A percentile compares a stretch with the other conserved stretches of the same genome.
Conservation (phyloP, 257 asterid genomes). For the Penstemon eatonii region DNA sequence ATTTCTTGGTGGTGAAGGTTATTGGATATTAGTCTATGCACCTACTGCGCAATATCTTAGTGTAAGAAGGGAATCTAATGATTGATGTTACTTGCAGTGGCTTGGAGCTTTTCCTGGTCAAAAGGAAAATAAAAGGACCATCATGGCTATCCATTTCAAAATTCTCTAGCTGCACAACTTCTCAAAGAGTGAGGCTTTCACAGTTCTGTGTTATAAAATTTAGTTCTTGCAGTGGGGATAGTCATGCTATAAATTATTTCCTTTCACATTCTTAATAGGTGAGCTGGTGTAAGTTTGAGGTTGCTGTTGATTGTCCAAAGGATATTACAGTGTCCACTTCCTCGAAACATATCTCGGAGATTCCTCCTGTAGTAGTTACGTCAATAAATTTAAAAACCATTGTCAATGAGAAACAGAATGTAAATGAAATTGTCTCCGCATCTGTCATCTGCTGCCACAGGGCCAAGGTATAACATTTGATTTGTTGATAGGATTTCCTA, state of each 20-base stretch:
- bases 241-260: constrained; percentile 1
- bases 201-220: constrained; percentile 22
- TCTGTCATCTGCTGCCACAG: constrained; percentile 87
- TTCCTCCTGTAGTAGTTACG: constrained; percentile 85
- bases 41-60: constrained; percentile 14
- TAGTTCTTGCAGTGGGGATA: constrained; percentile 2
- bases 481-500: constrained; percentile 6
- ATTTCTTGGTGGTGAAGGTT: constrained; percentile 20
- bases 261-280: constrained; percentile 56
- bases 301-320: constrained; percentile 70
- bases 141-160: constrained; percentile 87
- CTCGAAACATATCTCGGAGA: constrained; percentile 49
- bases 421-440: constrained; percentile 88
- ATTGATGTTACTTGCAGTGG: constrained; percentile 55
- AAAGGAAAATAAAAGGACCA: constrained; percentile 91
- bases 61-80: constrained; percentile 22
- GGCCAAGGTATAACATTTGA: constrained; percentile 69
- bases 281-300: constrained; percentile 98
- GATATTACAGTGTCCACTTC: constrained; percentile 63
- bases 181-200: constrained; percentile 63
- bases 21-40: constrained; percentile 13
- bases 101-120: constrained; percentile 79
- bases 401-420: constrained; percentile 73
- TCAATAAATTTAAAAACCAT: constrained; percentile 85
- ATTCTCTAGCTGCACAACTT: constrained; percentile 62